Conservation (phyloP, 331 rosid genomes). For the Cydonia oblonga region DNA sequence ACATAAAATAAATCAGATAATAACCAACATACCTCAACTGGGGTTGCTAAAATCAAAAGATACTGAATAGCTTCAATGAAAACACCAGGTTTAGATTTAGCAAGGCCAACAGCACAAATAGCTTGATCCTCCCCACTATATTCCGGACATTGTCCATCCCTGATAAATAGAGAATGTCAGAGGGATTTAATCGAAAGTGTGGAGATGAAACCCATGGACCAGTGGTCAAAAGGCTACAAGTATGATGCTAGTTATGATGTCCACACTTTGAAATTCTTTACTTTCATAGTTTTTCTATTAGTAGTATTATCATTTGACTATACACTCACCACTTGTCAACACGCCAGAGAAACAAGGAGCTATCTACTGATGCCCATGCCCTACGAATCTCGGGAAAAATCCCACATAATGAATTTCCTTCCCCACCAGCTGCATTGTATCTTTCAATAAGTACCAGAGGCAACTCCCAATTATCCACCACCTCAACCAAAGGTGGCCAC, state of each 20-base stretch:
- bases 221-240: neutral
- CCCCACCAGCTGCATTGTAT: conserved; percentile 91
- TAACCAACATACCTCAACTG: conserved; percentile 61
- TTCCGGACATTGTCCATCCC: conserved; percentile 99
- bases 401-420: conserved; percentile 97
- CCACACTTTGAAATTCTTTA: neutral
- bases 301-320: neutral
- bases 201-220: neutral
- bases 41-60: conserved; percentile 79
- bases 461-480: conserved; percentile 74
- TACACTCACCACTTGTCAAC: conserved; percentile 80
- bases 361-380: conserved; percentile 97
- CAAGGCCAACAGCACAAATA: conserved; percentile 90
- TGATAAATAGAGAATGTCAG: conserved; percentile 23
- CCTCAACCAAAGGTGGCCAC: conserved; percentile 97
- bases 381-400: conserved; percentile 91
- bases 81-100: conserved; percentile 78
- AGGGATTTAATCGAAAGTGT: neutral
- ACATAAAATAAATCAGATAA: neutral
- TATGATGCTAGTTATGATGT: neutral
- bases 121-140: conserved; percentile 93
- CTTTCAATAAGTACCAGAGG: conserved; percentile 89
- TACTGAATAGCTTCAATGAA: conserved; percentile 91
- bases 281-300: neutral
- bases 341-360: conserved; percentile 92